Base-by-base conservation (phyloP, 1,139 yeast species). In the Pichia sp. region DNA sequence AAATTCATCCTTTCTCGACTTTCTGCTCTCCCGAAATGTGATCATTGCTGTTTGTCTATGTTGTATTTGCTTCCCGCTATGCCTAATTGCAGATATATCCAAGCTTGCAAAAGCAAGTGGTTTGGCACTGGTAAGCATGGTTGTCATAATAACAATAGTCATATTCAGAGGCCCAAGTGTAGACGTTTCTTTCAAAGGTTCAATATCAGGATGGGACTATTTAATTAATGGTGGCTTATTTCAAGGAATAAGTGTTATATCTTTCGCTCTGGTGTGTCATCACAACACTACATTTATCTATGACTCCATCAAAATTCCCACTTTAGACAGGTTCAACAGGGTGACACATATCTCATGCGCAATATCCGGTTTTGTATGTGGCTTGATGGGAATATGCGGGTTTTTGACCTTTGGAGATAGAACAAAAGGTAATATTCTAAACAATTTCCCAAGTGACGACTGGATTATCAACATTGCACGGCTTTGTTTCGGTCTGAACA, bases 201-300 rank as follows among this genome's bases (percentile, higher is more conserved):
- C 72, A 0, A 72, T 87, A 32, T 66, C 79, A 0, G 61, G 70
- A 0, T 64, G 74, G 1, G 75, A 81, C 49, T 76, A 85, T 75
- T 74, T 88, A 1, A 66, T 89, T 52, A 86, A 85, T 58, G 70
- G 77, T 16, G 83, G 85, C 51, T 73, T 92, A 8, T 89, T 92
- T 67, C 96, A 90, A 68, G 97, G 97, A 1, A 84, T 92, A 29
- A 85, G 95, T 19, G 96, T 92, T 51, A 89, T 92, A 38, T 90
- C 97, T 0, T 92, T 92, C 73, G 95, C 98, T 5, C 78, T 92
- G 63, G 98, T 92, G 4, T 92, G 98, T 67, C 98, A 92, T 66
- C 98, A 92, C 69, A 92, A 92, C 67, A 89, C 97, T 0, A 81
- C 92, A 45, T 85, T 90, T 64, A 92, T 92, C 47, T 92, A 85